phyloP scores from a whole-genome alignment of 495 filamentous ascomycete genomes.

The Penicillium crystallinum region DNA sequence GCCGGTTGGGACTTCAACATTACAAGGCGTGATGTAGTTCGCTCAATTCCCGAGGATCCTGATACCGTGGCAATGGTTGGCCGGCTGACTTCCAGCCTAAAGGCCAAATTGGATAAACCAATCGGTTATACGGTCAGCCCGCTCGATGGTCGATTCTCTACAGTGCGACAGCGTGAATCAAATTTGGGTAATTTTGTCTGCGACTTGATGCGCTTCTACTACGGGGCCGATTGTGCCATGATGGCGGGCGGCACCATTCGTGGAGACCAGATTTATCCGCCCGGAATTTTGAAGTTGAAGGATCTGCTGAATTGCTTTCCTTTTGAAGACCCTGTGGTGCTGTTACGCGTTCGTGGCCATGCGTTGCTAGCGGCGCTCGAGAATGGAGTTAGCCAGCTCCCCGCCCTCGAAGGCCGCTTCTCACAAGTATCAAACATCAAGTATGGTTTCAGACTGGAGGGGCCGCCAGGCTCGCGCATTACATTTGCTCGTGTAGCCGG shows the following conservation, averaged over 20 bases:
- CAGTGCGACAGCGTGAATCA: conserved; percentile 68
- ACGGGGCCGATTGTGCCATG: conserved; percentile 70
- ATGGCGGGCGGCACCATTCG: conserved; percentile 88
- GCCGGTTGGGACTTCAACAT: conserved; percentile 73
- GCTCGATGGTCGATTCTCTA: conserved; percentile 80
- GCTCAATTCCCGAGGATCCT: conserved; percentile 57
- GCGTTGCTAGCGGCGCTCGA: conserved; percentile 72
- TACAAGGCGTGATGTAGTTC: conserved; percentile 63
- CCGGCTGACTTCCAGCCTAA: conserved; percentile 63
- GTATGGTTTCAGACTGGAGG: conserved; percentile 60
- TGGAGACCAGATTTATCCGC: conserved; percentile 82
- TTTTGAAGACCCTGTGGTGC: conserved; percentile 85
- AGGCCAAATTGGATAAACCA: conserved; percentile 71
- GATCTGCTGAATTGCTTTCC: conserved; percentile 81
- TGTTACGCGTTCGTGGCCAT: conserved; percentile 61
- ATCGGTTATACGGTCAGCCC: conserved; percentile 75
- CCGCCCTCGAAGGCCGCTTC: conserved; percentile 69
- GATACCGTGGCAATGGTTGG: conserved; percentile 54
- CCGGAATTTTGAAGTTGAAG: conserved; percentile 67
- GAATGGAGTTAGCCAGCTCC: conserved; percentile 72
- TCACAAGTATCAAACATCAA: conserved; percentile 78
- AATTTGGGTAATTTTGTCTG: conserved; percentile 88
- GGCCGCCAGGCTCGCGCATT: conserved; percentile 57
- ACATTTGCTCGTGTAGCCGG: conserved; percentile 54
- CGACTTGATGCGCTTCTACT: conserved; percentile 82